Conservation (phyloP, 2,329 filamentous ascomycete genomes). For the Fusarium verrucosum region DNA sequence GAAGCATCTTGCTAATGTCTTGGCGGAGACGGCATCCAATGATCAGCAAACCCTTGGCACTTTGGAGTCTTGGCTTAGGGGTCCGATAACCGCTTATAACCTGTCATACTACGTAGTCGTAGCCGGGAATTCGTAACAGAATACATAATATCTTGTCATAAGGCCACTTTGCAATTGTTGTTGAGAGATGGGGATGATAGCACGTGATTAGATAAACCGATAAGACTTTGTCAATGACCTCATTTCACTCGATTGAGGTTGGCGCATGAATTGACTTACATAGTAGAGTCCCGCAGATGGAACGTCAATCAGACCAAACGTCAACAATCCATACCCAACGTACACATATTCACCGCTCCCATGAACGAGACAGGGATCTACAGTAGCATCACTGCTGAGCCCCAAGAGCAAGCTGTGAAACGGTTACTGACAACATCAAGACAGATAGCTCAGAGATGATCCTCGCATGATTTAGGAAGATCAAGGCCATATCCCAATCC, state of each 20-base stretch:
- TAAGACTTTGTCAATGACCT: too few relatives aligned
- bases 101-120: not conserved
- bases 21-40: constrained; percentile 14
- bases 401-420: accelerated
- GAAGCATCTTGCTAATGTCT: constrained; percentile 1
- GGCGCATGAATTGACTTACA: constrained; percentile 46
- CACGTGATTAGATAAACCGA: too few relatives aligned
- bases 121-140: too few relatives aligned
- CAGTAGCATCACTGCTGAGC: not conserved
- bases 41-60: constrained; percentile 4
- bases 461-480: constrained; percentile 43
- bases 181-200: too few relatives aligned
- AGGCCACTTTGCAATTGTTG: not conserved
- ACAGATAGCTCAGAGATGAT: constrained; percentile 42
- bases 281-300: constrained; percentile 53
- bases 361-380: constrained; percentile 49
- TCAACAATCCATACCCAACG: constrained; percentile 49
- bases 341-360: constrained; percentile 49
- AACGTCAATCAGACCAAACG: constrained; percentile 52
- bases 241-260: too few relatives aligned
- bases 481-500: constrained; percentile 47
- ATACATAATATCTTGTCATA: not conserved
- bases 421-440: constrained; percentile 44
- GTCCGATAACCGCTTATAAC: not conserved
- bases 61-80: constrained; percentile 15